Evolutionary conservation across 495 filamentous ascomycete genomes (phyloP).

Genomic region (Xylaria castorea): DNA sequence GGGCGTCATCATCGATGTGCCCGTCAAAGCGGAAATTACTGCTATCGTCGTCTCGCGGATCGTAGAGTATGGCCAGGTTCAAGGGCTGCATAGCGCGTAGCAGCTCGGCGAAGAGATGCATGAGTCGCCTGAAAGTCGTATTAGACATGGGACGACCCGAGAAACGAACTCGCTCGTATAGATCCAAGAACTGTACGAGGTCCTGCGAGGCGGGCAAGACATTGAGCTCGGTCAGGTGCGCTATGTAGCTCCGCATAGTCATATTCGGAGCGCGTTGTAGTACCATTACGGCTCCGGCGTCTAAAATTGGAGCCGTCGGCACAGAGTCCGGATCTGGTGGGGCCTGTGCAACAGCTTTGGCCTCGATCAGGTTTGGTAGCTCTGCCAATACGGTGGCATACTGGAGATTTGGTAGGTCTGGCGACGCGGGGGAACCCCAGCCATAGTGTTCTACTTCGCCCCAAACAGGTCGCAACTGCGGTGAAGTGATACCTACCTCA

Average conservation of each 20-base stretch:
- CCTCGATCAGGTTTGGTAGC: constrained; percentile 90
- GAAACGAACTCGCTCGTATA: constrained; percentile 88
- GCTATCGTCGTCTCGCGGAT: constrained; percentile 30
- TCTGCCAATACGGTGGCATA: constrained; percentile 84
- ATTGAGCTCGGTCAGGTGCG: constrained; percentile 68
- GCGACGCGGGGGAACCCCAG: constrained; percentile 80
- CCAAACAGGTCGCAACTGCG: constrained; percentile 63
- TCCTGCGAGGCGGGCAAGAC: constrained; percentile 66
- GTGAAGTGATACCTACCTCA: constrained; percentile 38
- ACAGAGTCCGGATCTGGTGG: constrained; percentile 63
- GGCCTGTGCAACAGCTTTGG: constrained; percentile 84
- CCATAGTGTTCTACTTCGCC: constrained; percentile 83
- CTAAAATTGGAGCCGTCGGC: constrained; percentile 49
- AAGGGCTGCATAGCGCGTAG: constrained; percentile 76
- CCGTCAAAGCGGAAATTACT: constrained; percentile 46
- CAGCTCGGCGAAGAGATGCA: constrained; percentile 86
- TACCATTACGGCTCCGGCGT: constrained; percentile 68
- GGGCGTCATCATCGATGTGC: constrained; percentile 56
- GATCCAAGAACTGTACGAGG: constrained; percentile 67
- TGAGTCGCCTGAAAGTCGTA: constrained; percentile 75
- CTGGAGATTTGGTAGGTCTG: constrained; percentile 77
- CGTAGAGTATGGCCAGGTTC: constrained; percentile 55
- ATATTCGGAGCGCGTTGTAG: constrained; percentile 74
- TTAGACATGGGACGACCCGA: constrained; percentile 64
- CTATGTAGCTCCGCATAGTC: constrained; percentile 82